Percentiles rank a stretch among this genome's conserved stretches.
These are phyloP conservation scores for Tuctoria greenei DNA, from an alignment of 176 grass and related monocot genomes.

Conservation along the genomic window DNA sequence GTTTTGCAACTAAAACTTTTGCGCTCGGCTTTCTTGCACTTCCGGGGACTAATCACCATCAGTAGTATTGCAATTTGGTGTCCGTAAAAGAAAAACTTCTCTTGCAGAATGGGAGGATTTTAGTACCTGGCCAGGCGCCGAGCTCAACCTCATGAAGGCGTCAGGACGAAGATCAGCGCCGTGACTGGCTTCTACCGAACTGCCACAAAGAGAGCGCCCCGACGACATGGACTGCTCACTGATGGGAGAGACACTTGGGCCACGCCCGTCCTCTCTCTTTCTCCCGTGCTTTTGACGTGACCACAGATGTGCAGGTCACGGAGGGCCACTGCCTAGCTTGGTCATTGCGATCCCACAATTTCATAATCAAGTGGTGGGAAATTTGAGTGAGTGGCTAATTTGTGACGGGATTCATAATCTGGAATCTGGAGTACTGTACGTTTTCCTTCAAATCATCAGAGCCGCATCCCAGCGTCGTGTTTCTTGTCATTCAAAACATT, in stretches of 20 bases:
- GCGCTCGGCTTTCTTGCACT: background rate
- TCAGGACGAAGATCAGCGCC: slow-evolving; percentile 11
- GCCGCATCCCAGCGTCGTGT: too few species aligned
- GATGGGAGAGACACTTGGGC: background rate
- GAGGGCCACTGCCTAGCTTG: background rate
- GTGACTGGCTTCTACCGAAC: slow-evolving; percentile 13
- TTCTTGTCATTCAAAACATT: too few species aligned
- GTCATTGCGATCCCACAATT: background rate
- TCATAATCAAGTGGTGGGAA: background rate
- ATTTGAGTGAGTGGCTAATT: background rate
- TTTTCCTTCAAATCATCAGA: too few species aligned
- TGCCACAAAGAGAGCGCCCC: background rate
- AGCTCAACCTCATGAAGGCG: background rate
- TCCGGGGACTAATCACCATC: background rate
- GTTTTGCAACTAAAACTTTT: background rate
- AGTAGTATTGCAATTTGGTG: background rate
- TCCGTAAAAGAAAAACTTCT: background rate
- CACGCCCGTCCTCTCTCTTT: slow-evolving; percentile 5
- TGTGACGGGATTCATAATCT: too few species aligned
- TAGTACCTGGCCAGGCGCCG: background rate
- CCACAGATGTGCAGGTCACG: background rate
- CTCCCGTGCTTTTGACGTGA: slow-evolving; percentile 1
- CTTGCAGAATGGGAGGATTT: too few species aligned
- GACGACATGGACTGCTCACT: background rate
- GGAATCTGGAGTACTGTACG: too few species aligned